Conservation (phyloP, 331 rosid species). For the Prunus yedoensis region DNA sequence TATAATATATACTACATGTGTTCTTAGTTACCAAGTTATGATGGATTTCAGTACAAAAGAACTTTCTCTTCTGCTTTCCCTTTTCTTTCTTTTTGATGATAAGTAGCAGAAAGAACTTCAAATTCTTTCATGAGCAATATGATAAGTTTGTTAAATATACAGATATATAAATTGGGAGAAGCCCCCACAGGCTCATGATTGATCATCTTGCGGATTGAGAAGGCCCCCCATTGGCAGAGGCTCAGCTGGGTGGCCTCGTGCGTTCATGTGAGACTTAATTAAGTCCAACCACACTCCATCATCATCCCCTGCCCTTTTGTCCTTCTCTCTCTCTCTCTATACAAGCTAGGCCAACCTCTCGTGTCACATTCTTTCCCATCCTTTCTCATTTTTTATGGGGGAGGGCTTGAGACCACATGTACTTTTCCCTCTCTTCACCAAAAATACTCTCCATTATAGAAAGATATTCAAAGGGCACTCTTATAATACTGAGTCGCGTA, state of each 20-base stretch:
- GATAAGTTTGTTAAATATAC: constrained; percentile 7
- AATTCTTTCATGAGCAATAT: constrained; percentile 3
- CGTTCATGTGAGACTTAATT: constrained; percentile 61
- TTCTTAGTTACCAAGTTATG: background rate
- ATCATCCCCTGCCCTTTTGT: constrained; percentile 21
- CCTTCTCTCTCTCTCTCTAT: constrained; percentile 20
- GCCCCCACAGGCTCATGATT: constrained; percentile 53
- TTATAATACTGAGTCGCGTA: no score
- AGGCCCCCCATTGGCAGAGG: constrained; percentile 40
- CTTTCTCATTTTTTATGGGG: constrained; percentile 44
- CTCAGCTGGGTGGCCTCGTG: constrained; percentile 59
- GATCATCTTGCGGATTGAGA: constrained; percentile 28
- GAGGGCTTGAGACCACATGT: constrained; percentile 44
- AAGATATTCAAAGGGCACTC: background rate
- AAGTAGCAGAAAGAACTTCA: constrained; percentile 4
- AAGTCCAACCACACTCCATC: constrained; percentile 47
- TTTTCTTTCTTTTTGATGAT: background rate
- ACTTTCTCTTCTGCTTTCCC: background rate
- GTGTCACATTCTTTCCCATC: constrained; percentile 48
- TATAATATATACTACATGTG: background rate
- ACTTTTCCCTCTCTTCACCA: constrained; percentile 36
- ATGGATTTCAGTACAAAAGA: background rate
- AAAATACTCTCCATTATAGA: constrained; percentile 28
- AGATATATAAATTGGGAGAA: constrained; percentile 13
- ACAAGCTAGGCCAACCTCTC: constrained; percentile 40